Evolutionary conservation across 1,139 yeast species (phyloP).

Genomic region (Geotrichum siamense): DNA sequence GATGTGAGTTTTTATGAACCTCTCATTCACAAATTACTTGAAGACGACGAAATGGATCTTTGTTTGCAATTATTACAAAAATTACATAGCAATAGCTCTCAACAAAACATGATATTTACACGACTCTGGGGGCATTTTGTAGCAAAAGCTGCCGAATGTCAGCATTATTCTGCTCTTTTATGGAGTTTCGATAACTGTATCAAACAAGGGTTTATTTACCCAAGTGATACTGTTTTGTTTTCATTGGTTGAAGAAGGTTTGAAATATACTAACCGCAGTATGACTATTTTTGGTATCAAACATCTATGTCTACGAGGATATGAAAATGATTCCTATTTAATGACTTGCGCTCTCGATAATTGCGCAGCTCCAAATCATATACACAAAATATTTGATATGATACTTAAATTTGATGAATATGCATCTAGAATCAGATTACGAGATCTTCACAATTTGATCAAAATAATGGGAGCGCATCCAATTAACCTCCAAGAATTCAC

Average conservation of each 20-base stretch:
- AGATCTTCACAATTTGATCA: slow-evolving; percentile 8
- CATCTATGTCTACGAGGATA: slow-evolving; percentile 10
- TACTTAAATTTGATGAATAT: slow-evolving; percentile 10
- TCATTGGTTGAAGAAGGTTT: slow-evolving; percentile 28
- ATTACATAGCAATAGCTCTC: slow-evolving; percentile 19
- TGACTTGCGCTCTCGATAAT: slow-evolving; percentile 9
- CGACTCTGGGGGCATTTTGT: slow-evolving; percentile 35
- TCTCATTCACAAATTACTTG: slow-evolving; percentile 27
- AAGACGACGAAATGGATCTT: slow-evolving; percentile 28
- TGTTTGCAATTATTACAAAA: slow-evolving; percentile 27
- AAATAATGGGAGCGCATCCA: background rate
- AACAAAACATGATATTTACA: slow-evolving; percentile 23
- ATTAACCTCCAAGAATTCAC: slow-evolving; percentile 1
- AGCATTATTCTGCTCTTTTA: slow-evolving; percentile 25
- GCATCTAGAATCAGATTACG: slow-evolving; percentile 5
- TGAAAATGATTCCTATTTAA: slow-evolving; percentile 6
- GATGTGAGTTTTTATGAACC: slow-evolving; percentile 22
- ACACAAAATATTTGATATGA: slow-evolving; percentile 1
- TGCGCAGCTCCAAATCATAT: slow-evolving; percentile 6
- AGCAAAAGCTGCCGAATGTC: slow-evolving; percentile 24
- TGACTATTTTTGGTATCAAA: slow-evolving; percentile 8
- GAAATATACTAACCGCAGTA: slow-evolving; percentile 22
- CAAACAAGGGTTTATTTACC: slow-evolving; percentile 30
- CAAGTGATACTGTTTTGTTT: slow-evolving; percentile 29
- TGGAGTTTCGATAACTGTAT: slow-evolving; percentile 31